Evolutionary conservation across 1,284 basidiomycete genomes (phyloP), one percentile per base, ranked within the genome.

Genomic region (Inonotus obliquus): DNA sequence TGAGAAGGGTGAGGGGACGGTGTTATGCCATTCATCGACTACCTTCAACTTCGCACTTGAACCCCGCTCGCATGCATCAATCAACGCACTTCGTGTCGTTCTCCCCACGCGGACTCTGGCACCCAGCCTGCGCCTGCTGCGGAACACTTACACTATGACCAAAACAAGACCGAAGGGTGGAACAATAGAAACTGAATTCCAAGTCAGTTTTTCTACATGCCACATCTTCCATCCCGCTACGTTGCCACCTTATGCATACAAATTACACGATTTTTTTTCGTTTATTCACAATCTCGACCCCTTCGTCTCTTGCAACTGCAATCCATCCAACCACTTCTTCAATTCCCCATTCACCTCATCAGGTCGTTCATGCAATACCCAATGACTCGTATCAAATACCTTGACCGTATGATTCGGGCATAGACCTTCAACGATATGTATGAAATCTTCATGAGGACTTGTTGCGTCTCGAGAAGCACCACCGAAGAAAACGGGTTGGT

Each of bases 341-440:
- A 52, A 17, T 27, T 52, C 51, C 19, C 56, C 62, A 55, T 70
- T 72, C 21, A 74, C 52, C 65, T 71, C 66, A 23, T 70, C 68
- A 1, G 69, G 60, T 9, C 60, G 64, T 44, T 67, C 67, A 19
- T 72, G 64, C 63, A 69, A 67, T 7, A 74, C 66, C 72, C 72
- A 75, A 63, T 75, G 74, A 11, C 66, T 69, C 7, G 72, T 64
- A 41, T 72, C 69, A 61, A 69, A 73, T 49, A 69, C 70, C 29
- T 67, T 65, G n/a, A 70, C 60, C 1, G 68, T 71, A 27, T 68
- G 35, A 17, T 61, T 54, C 9, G 53, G 49, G 35, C 60, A 54
- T 52, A 57, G 52, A 41, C 57, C 32, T 58, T 45, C 29, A 23
- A 59, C 48, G n/a, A 62, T 44, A n/a, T 49, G 54, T n/a, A 21